Conservation (phyloP, 306 rosid genomes). For the Dalbergia oliveri region DNA sequence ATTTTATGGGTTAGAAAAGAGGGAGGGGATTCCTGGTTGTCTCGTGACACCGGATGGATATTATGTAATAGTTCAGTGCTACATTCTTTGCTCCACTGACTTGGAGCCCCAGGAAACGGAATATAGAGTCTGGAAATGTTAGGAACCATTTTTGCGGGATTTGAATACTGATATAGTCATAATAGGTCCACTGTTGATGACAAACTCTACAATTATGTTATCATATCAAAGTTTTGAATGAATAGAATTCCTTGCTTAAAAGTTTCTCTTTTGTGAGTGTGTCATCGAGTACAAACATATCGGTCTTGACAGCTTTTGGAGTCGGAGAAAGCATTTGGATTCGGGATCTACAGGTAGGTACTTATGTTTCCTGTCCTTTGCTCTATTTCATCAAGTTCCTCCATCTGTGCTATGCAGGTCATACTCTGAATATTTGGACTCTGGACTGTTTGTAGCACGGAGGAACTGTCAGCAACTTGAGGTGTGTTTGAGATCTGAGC, state of each 20-base stretch:
- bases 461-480: slow-evolving; percentile 9
- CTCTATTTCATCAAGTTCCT: slow-evolving; percentile 20
- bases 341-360: slow-evolving; percentile 40
- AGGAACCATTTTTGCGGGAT: slow-evolving; percentile 68
- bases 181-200: slow-evolving; percentile 49
- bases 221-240: slow-evolving; percentile 52
- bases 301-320: slow-evolving; percentile 23
- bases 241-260: slow-evolving; percentile 54
- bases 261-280: slow-evolving; percentile 26
- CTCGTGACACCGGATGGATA: slow-evolving; percentile 44
- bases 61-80: slow-evolving; percentile 59
- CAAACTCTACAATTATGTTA: slow-evolving; percentile 41
- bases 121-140: slow-evolving; percentile 54
- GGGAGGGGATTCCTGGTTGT: slow-evolving; percentile 52
- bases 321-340: neutral
- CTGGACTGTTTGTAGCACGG: neutral
- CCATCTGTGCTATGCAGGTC: slow-evolving; percentile 38
- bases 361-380: neutral
- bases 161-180: slow-evolving; percentile 57
- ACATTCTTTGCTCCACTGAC: slow-evolving; percentile 68
- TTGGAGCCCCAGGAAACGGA: slow-evolving; percentile 54
- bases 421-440: slow-evolving; percentile 17
- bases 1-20: slow-evolving; percentile 61
- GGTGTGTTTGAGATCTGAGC: neutral
- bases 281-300: neutral